Evolutionary conservation across 345 rosid species (phyloP).

Genomic region (Aethionema arabicum): DNA sequence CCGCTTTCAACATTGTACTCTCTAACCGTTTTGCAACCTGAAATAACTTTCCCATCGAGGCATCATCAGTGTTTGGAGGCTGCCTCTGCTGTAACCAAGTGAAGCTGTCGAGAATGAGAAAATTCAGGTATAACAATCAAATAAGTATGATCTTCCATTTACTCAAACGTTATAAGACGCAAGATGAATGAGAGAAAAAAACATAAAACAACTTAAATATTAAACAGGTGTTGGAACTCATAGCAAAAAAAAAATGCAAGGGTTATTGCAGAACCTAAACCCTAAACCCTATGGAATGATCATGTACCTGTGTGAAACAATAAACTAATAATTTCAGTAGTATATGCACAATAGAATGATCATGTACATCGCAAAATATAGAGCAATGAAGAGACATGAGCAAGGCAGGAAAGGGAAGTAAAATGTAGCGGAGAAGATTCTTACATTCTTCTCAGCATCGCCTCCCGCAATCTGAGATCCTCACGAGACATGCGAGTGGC

Average conservation of each 20-base stretch:
- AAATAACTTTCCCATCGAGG: constrained; percentile 45
- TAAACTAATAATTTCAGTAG: constrained; percentile 3
- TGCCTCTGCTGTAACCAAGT: constrained; percentile 55
- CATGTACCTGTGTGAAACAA: neutral
- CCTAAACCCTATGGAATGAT: neutral
- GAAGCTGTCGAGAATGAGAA: constrained; percentile 43
- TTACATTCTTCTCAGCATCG: constrained; percentile 57
- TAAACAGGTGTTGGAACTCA: neutral
- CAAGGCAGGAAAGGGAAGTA: constrained; percentile 10
- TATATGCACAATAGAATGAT: constrained; percentile 11
- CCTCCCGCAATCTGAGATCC: constrained; percentile 40
- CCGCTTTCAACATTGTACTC: constrained; percentile 55
- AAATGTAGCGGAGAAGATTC: constrained; percentile 23
- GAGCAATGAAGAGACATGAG: constrained; percentile 4
- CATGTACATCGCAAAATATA: neutral
- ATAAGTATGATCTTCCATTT: constrained; percentile 12
- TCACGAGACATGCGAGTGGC: constrained; percentile 38
- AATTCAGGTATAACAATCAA: constrained; percentile 7
- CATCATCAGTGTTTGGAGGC: constrained; percentile 43
- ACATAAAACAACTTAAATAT: neutral
- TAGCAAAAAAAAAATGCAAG: neutral
- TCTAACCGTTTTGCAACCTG: constrained; percentile 79
- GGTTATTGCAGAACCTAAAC: neutral
- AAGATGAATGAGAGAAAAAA: neutral
- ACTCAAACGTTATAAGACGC: constrained; percentile 7